phyloP scores from a whole-genome alignment of 306 rosid genomes.

The Adenanthera pavonina region DNA sequence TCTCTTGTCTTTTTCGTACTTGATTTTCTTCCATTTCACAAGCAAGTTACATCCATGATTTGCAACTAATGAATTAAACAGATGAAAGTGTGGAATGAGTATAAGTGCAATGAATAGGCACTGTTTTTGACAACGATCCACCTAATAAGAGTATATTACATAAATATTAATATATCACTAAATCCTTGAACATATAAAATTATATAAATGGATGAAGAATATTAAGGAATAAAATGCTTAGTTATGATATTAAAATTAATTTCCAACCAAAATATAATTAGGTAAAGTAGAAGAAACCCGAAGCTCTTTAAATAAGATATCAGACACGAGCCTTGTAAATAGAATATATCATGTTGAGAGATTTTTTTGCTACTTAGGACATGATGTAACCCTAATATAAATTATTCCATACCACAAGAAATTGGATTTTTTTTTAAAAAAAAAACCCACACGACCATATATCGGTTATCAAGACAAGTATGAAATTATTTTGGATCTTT shows the following conservation, averaged over 20 bases:
- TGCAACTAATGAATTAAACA: not conserved
- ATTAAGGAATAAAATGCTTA: not conserved
- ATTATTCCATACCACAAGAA: too few species aligned
- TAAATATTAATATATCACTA: not conserved
- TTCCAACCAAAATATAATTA: not conserved
- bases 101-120: not conserved
- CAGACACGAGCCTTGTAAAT: too few species aligned
- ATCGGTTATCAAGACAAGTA: not conserved
- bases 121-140: not conserved
- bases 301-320: too few species aligned
- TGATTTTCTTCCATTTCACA: not conserved
- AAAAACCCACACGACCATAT: not conserved
- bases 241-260: not conserved
- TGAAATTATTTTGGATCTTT: not conserved
- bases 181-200: not conserved
- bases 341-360: too few species aligned
- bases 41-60: slow-evolving; percentile 1
- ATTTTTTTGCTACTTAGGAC: too few species aligned
- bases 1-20: not conserved
- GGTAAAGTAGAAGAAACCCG: too few species aligned
- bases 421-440: too few species aligned
- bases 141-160: not conserved
- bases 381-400: too few species aligned
- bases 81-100: not conserved
- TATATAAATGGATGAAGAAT: not conserved